Conservation (phyloP, 495 filamentous ascomycete genomes). For the Hypoxylon trugodes region DNA sequence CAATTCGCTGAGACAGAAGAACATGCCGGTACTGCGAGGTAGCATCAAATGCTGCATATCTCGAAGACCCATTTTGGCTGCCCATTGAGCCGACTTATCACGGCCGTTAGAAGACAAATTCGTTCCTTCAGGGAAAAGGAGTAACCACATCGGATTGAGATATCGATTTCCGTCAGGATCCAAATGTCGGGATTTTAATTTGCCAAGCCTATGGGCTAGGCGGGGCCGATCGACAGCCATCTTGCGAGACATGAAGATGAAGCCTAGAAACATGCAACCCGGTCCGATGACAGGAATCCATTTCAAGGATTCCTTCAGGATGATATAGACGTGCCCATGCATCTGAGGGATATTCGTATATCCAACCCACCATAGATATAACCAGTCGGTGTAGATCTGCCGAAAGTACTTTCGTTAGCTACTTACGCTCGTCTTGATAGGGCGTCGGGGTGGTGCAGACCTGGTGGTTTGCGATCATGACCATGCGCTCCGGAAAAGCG, state of each 20-base stretch:
- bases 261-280: constrained; percentile 84
- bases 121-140: constrained; percentile 86
- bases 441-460: constrained; percentile 45
- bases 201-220: constrained; percentile 71
- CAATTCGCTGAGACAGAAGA: constrained; percentile 78
- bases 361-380: constrained; percentile 88
- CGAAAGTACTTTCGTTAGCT: constrained; percentile 23
- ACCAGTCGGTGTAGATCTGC: constrained; percentile 86
- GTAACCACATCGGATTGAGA: constrained; percentile 83
- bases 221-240: constrained; percentile 80
- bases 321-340: constrained; percentile 87
- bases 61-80: constrained; percentile 69
- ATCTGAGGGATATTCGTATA: constrained; percentile 72
- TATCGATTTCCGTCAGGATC: constrained; percentile 61
- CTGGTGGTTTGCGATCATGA: constrained; percentile 88
- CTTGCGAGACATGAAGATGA: constrained; percentile 85
- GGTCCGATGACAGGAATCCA: constrained; percentile 77
- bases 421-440: background rate
- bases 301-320: constrained; percentile 83
- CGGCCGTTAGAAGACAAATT: constrained; percentile 75
- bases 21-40: constrained; percentile 78
- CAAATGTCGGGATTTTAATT: constrained; percentile 65
- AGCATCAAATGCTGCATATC: constrained; percentile 75
- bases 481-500: constrained; percentile 76
- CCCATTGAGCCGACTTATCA: constrained; percentile 69